A percentile compares a stretch with the other conserved stretches of the same genome.
Conservation (phyloP, 805 yeast genomes). For the Blastobotrys americana region DNA sequence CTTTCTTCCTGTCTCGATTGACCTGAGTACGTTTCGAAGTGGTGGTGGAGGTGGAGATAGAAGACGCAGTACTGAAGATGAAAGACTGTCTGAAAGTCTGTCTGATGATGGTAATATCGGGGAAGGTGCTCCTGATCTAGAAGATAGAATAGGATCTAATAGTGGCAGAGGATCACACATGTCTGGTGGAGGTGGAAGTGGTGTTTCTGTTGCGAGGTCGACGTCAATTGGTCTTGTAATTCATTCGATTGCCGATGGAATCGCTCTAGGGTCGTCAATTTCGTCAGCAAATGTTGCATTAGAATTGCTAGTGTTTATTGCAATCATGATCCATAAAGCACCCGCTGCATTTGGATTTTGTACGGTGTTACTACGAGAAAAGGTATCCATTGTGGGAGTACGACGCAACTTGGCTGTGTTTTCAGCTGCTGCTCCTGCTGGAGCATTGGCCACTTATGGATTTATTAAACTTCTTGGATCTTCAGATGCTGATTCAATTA, state of each 20-base stretch:
- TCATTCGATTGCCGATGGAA: constrained; percentile 67
- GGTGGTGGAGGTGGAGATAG: not conserved
- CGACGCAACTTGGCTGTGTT: constrained; percentile 46
- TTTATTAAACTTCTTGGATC: constrained; percentile 25
- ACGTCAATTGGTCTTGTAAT: constrained; percentile 55
- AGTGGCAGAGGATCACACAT: not conserved
- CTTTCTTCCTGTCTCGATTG: constrained; percentile 19
- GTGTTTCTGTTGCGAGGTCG: constrained; percentile 33
- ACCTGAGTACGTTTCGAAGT: constrained; percentile 25
- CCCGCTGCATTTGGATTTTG: constrained; percentile 68
- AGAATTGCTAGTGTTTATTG: constrained; percentile 44
- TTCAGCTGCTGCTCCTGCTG: constrained; percentile 53
- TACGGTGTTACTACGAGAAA: constrained; percentile 43
- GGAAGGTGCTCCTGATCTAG: too few relatives aligned
- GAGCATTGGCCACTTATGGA: constrained; percentile 46
- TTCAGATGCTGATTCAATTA: constrained; percentile 18
- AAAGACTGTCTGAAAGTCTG: not conserved
- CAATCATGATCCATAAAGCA: constrained; percentile 62
- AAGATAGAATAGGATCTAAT: too few relatives aligned
- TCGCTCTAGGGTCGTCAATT: constrained; percentile 59
- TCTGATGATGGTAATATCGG: constrained; percentile 1
- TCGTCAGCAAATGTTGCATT: constrained; percentile 34
- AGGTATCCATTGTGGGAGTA: constrained; percentile 30
- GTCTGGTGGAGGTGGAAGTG: not conserved
- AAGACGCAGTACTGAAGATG: not conserved